Base-by-base conservation (phyloP, 176 grass and related monocot species). In the Oryza meridionalis region DNA sequence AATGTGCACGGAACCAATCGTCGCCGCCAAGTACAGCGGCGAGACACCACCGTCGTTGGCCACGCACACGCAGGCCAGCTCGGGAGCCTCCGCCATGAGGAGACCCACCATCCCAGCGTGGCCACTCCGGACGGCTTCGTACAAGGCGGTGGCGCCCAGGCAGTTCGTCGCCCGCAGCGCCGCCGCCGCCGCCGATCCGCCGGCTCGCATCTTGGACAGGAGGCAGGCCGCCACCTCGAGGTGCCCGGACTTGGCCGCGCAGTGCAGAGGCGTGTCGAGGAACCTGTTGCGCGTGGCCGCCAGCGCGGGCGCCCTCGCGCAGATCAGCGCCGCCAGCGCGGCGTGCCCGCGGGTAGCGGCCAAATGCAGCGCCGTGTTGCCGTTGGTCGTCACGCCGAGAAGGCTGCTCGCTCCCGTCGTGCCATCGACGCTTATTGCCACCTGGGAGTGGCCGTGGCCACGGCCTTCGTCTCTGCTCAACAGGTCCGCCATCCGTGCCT, bases 281-380 rank as follows among this genome's bases (percentile, higher is more conserved):
- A 24, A 31, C 77, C 3, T 29, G 38, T 93, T 84, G 53, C 7
- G 67, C 5, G 7, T 11, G 63, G 8, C 35, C 33, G 40, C 11
- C 13, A 93, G 76, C 67, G 69, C 76, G 1, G 47, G 35, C 11
- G 33, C n/a, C 64, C 5, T 16, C 35, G n/a, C 11, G 42, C 76
- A 90, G 24, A 87, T 25, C 7, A 43, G 24, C 29, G 1, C 0
- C 6, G 65, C 87, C 14, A 81, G 21, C 11, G 40, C n/a, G 19
- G 8, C 26, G 21, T 89, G 77, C 5, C 87, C 70, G 33, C 73
- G 49, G 51, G 63, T 84, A 3, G 87, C 89, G 38, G 76, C 84
- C 6, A 94, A 35, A 76, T 94, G 92, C 29, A 94, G 46, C 32
- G 87, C 86, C 75, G 90, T 89, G 49, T 89, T 92, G 29, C 90